Evolutionary conservation across 1,284 basidiomycete genomes (phyloP).

Genomic region (Coniferiporia weirii): DNA sequence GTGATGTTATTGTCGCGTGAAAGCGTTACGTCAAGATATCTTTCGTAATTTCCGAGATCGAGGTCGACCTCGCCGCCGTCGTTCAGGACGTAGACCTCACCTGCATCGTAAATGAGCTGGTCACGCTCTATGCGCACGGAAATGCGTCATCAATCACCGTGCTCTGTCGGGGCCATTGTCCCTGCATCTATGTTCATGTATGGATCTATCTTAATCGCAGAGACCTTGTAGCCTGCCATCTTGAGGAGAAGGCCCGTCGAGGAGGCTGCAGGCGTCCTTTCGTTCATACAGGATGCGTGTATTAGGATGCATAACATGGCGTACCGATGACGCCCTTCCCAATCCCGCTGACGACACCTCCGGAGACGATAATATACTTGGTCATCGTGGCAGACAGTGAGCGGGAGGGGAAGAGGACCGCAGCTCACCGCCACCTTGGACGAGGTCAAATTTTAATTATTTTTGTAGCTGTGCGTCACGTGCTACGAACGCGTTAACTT

Average conservation of each 20-base stretch:
- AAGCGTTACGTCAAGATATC: slow-evolving; percentile 93
- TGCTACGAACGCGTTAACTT: not conserved
- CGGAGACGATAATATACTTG: slow-evolving; percentile 89
- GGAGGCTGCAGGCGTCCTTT: slow-evolving; percentile 57
- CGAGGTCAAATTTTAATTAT: not conserved
- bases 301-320: slow-evolving; percentile 25
- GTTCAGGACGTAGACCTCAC: slow-evolving; percentile 97
- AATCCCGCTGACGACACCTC: slow-evolving; percentile 91
- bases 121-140: slow-evolving; percentile 19
- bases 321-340: slow-evolving; percentile 93
- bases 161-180: slow-evolving; percentile 98
- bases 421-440: not conserved
- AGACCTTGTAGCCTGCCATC: slow-evolving; percentile 93
- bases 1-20: slow-evolving; percentile 97
- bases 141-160: slow-evolving; percentile 57
- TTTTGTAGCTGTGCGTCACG: not conserved
- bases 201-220: slow-evolving; percentile 98
- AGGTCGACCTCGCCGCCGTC: slow-evolving; percentile 98
- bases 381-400: slow-evolving; percentile 43
- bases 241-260: slow-evolving; percentile 96
- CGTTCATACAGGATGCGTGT: slow-evolving; percentile 20
- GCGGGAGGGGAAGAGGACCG: not conserved
- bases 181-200: slow-evolving; percentile 99
- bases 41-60: slow-evolving; percentile 97
- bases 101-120: slow-evolving; percentile 38